Base-by-base conservation (phyloP, 192 early-diverging fungal species). In the Podila verticillata region DNA sequence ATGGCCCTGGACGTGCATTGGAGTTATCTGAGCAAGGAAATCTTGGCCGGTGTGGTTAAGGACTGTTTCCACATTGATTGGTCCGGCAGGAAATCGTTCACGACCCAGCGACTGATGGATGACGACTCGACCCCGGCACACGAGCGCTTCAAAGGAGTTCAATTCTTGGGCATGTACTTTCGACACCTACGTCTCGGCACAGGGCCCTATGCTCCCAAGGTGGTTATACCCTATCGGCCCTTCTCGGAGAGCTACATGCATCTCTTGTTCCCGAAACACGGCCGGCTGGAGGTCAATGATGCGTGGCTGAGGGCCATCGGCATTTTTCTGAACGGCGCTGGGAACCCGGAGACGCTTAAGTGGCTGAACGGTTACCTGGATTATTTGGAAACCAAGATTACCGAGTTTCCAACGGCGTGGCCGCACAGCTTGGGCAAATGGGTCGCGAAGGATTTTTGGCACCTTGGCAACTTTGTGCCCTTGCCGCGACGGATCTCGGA, bases 31-130 rank as follows among this genome's bases (percentile, higher is more conserved):
- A 70, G 59, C 29, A 70, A 70, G 26, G 65, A 67, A 22, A n/a
- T 35, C 0, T 58, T 78, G 19, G 67, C 75, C 0, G 51, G 48
- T 9, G 69, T 79, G 4, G 75, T 79, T 0, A 1, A 12, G 15
- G 75, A 79, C 7, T 71, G 69, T 20, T 79, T 79, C 48, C 63
- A 79, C 31, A 72, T 79, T 9, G 68, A 79, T 39, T 79, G 75
- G 75, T 79, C 63, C 5, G 75, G 69, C 17, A 71, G 57, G 30
- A 79, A 79, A n/a, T 72, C 75, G 1, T 79, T 79, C 31, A 56
- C 60, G 15, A 79, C 75, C 5, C 24, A 57, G 5, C 30, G 49
- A n/a, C 51, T 79, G 30, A 79, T 72, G 69, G 75, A 79, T 30
- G 60, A 70, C 8, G 63, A 59, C 22, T 17, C 36, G 17, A 44